Evolutionary conservation across 2,329 filamentous ascomycete genomes (phyloP).

Genomic region (Phialocephala subalpina): DNA sequence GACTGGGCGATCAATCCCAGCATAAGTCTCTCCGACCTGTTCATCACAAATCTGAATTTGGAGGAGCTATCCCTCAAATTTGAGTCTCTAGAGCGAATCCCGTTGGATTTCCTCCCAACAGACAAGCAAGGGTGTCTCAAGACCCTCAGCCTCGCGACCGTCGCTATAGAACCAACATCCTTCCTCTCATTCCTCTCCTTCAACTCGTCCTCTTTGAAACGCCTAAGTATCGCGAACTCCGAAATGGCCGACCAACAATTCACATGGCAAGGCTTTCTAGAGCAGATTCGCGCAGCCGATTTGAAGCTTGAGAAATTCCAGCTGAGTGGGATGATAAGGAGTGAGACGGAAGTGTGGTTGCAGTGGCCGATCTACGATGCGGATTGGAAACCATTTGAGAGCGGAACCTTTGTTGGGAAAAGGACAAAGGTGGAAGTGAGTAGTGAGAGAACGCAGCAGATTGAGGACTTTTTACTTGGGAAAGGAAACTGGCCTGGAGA

Average conservation of each 20-base stretch:
- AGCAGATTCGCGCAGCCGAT: conserved; percentile 1
- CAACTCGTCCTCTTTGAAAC: conserved; percentile 9
- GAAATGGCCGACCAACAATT: background rate
- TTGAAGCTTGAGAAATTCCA: conserved; percentile 29
- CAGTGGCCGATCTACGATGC: conserved; percentile 28
- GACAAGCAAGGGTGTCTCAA: conserved; percentile 1
- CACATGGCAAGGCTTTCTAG: conserved; percentile 24
- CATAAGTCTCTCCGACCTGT: background rate
- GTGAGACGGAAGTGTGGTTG: conserved; percentile 20
- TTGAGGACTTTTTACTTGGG: conserved; percentile 28
- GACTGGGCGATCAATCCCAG: background rate
- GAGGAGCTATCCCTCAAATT: conserved; percentile 24
- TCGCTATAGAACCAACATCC: conserved; percentile 5
- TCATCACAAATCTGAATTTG: conserved; percentile 6
- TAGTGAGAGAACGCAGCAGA: conserved; percentile 17
- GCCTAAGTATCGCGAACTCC: conserved; percentile 17
- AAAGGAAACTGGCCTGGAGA: conserved; percentile 25
- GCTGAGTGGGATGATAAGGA: conserved; percentile 19
- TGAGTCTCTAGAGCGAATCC: conserved; percentile 8
- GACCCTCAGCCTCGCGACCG: conserved; percentile 13
- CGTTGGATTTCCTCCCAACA: conserved; percentile 14
- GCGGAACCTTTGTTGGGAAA: background rate
- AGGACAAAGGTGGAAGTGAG: background rate
- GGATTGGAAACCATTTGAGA: conserved; percentile 19
- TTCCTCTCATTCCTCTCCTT: conserved; percentile 19